Base-by-base conservation (phyloP, 345 rosid species). In the Salix udensis region DNA sequence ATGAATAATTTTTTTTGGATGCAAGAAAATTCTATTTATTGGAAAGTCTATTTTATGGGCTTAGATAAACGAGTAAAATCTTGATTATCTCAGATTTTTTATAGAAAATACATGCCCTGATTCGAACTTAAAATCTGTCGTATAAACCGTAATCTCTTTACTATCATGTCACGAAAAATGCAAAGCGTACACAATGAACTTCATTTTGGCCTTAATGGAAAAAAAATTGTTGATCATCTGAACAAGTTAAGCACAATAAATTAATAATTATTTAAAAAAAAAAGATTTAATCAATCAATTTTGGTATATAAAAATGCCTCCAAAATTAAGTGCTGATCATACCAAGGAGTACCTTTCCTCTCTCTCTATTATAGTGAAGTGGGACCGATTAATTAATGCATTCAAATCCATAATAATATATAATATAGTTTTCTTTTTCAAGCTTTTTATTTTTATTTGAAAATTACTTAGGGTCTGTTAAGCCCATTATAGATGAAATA, bases 101-200 rank as follows among this genome's bases (percentile, higher is more conserved):
- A 30, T 0, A 30, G 0, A 0, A 4, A 3, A 3, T 30, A 0
- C 4, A 30, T 30, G 0, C 31, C 31, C 31, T 2, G 3, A 3
- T 2, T 30, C 31, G 0, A 30, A 30, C 31, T 30, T 3, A 4
- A 30, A 30, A 30, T 0, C 4, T 30, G 4, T 3, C 31, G 0
- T 30, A 30, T 30, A 30, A 30, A 30, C 0, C 31, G 0, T 30
- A 30, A 30, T 30, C 31, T 30, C 31, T 30, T 30, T 30, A 3
- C 0, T 30, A 30, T 30, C 4, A 30, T 3, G 31, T 30, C 31
- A 30, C 2, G 48, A 44, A 44, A 12, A 14, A 13, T 18, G 14
- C 44, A 40, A 40, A 40, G 12, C 44, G 0, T 39, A 40, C 44
- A 37, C 30, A 6, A n/a, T 7, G 48, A 8, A 68, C 18, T 68